Base-by-base conservation (phyloP, 257 asterid species). In the Cordia subcordata region DNA sequence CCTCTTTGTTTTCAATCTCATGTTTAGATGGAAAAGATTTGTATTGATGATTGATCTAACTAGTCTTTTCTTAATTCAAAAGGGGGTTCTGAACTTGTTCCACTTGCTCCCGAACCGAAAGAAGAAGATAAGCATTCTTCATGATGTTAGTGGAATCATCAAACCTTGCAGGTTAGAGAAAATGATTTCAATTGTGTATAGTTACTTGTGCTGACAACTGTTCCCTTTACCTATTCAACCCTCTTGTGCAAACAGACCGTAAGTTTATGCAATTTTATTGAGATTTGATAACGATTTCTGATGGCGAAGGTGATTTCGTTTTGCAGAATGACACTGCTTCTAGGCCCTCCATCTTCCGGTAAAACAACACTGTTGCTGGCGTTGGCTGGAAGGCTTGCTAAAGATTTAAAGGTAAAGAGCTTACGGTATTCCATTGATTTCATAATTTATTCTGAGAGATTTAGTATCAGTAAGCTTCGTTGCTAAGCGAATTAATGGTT, bases 291-390 rank as follows among this genome's bases (percentile, higher is more conserved):
- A 53, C 17, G 33, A 22, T 20, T n/a, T n/a, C 33, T 33, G 17
- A 53, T 22, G 8, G 17, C 33, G 38, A 53, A 21, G 14, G 20
- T 10, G 3, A 20, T 23, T 53, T 53, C 16, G 17, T 14, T 53
- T 22, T 32, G 62, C 56, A 64, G 69, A 64, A 11, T 64, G 56
- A 55, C 69, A 0, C 73, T 91, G 64, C 96, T 91, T 60, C 60
- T 91, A 56, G 98, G 96, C 51, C 98, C 98, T 5, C 98, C 98
- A 38, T 78, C 84, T 69, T 88, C 96, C 1, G 96, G 98, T 12
- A 92, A 92, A 72, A 92, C 96, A 4, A 84, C 98, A 17, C 62
- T 92, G 79, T 70, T 92, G 39, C 67, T 88, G 55, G 98, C 93
- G 20, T 71, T 92, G 80, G 95, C 98, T 8, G 96, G 96, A 73